phyloP scores from a whole-genome alignment of 805 yeast species.

The Lachancea fermentati region DNA sequence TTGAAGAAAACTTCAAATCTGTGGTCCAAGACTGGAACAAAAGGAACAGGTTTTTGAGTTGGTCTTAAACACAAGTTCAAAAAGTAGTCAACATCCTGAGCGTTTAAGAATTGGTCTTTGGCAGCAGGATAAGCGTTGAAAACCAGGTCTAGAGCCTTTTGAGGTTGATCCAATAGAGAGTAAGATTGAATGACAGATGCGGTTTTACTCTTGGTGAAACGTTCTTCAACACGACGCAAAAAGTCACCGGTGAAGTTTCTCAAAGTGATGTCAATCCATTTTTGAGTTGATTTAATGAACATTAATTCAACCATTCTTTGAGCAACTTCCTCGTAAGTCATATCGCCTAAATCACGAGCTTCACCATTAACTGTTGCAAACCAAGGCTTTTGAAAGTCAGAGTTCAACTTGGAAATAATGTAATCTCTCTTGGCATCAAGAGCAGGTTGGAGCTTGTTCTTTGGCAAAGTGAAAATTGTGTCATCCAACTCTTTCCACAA shows the following conservation, averaged over 20 bases:
- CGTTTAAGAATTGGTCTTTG: slow-evolving; percentile 75
- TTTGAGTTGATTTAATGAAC: slow-evolving; percentile 67
- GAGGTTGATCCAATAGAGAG: slow-evolving; percentile 64
- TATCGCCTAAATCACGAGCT: slow-evolving; percentile 85
- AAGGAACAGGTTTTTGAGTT: slow-evolving; percentile 94
- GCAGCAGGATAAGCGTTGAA: slow-evolving; percentile 70
- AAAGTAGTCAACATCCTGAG: slow-evolving; percentile 94
- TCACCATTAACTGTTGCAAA: slow-evolving; percentile 70
- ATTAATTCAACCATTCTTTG: slow-evolving; percentile 80
- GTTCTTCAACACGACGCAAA: slow-evolving; percentile 94
- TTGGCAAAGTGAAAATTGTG: slow-evolving; percentile 86
- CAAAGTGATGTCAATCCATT: slow-evolving; percentile 86
- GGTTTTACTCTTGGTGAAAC: slow-evolving; percentile 60
- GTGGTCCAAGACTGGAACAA: slow-evolving; percentile 91
- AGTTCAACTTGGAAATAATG: slow-evolving; percentile 78
- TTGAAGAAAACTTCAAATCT: slow-evolving; percentile 94
- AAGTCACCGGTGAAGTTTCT: slow-evolving; percentile 83
- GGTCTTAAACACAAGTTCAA: slow-evolving; percentile 78
- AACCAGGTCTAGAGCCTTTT: slow-evolving; percentile 50
- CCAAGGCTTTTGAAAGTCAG: slow-evolving; percentile 98
- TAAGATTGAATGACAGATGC: slow-evolving; percentile 72
- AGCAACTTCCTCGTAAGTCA: slow-evolving; percentile 93
- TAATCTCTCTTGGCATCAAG: slow-evolving; percentile 77
- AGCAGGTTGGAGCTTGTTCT: slow-evolving; percentile 77
- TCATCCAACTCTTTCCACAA: slow-evolving; percentile 98